Conservation (phyloP, 1,284 basidiomycete genomes). For the Violaceomyces palustris region DNA sequence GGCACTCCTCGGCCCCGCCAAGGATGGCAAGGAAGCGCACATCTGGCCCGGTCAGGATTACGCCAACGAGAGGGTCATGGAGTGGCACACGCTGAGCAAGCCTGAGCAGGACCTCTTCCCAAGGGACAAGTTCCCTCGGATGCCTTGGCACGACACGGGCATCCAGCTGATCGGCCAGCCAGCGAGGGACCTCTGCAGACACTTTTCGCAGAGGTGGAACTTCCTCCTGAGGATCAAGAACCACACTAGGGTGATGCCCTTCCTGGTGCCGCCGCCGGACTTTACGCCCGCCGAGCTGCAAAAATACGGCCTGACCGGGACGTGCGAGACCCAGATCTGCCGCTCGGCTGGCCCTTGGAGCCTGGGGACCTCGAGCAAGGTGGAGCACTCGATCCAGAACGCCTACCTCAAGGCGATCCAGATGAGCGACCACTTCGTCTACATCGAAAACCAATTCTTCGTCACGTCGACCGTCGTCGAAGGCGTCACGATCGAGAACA, state of each 20-base stretch:
- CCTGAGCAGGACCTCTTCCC: conserved; percentile 94
- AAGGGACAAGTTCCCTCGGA: conserved; percentile 77
- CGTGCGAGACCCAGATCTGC: conserved; percentile 95
- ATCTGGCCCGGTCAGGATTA: conserved; percentile 92
- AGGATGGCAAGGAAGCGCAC: conserved; percentile 60
- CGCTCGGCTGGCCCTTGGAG: conserved; percentile 95
- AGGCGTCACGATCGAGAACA: conserved; percentile 83
- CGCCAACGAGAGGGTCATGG: conserved; percentile 80
- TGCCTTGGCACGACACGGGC: conserved; percentile 99
- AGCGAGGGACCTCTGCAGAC: conserved; percentile 85
- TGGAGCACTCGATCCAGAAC: conserved; percentile 91
- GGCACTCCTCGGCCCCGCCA: conserved; percentile 45
- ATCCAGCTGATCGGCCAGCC: conserved; percentile 95
- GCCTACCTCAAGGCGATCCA: conserved; percentile 89
- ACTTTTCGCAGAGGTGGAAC: conserved; percentile 81
- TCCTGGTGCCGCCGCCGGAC: conserved; percentile 87
- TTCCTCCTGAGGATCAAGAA: conserved; percentile 58
- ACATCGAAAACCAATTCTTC: conserved; percentile 92
- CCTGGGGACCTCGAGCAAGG: conserved; percentile 75
- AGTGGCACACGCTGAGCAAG: conserved; percentile 83
- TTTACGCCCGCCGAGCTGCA: conserved; percentile 77
- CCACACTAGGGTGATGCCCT: conserved; percentile 85
- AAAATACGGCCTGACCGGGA: conserved; percentile 80
- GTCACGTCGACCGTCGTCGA: conserved; percentile 88
- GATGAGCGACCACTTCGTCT: conserved; percentile 70